Evolutionary conservation across 495 filamentous ascomycete genomes (phyloP), one percentile per base, ranked within the genome.

Genomic region (Cercophora sp.): DNA sequence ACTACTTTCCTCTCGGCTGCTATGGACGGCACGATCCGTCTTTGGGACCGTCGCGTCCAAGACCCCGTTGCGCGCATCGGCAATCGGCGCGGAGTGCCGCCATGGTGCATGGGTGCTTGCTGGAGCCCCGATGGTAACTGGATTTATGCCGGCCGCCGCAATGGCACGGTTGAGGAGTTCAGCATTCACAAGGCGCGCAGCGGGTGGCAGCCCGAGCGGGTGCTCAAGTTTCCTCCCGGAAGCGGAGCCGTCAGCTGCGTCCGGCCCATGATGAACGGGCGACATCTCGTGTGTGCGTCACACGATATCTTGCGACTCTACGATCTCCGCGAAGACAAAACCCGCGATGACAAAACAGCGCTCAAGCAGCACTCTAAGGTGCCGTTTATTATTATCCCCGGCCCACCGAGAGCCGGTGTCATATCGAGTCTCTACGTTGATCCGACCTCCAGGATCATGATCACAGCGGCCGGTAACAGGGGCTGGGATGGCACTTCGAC

Each of bases 81-180:
- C 13, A 85, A 87, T 46, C 74, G 78, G 8, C 76, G 72, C 19
- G 85, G 86, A 45, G 84, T 85, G 5, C 91, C 94, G 2, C 93
- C 91, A 8, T 98, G 94, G 94, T 96, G 91, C 68, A 97, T 96
- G 86, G 89, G 86, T 55, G 90, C 89, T n/a, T 94, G 89, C 70
- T 98, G 94, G 93, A 91, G 85, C 54, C 91, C 91, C 2, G 87
- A 96, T 69, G 93, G 93, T 22, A 96, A 98, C 68, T 91, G 79
- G 69, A 90, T 98, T 50, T 98, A 96, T 69, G 90, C 87, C 13
- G 93, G 93, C 4, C 80, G 93, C 31, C 79, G 94, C 47, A 98
- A 97, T 68, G 87, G 89, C 48, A 95, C 89, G 0, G 93, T 98
- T 1, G 93, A 98, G 52, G 93, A 98, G 64, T 98, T 85, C 68